Percentiles rank a stretch among this genome's conserved stretches.
phyloP scores from a whole-genome alignment of 1,139 yeast genomes.

The Blastobotrys aristatus region DNA sequence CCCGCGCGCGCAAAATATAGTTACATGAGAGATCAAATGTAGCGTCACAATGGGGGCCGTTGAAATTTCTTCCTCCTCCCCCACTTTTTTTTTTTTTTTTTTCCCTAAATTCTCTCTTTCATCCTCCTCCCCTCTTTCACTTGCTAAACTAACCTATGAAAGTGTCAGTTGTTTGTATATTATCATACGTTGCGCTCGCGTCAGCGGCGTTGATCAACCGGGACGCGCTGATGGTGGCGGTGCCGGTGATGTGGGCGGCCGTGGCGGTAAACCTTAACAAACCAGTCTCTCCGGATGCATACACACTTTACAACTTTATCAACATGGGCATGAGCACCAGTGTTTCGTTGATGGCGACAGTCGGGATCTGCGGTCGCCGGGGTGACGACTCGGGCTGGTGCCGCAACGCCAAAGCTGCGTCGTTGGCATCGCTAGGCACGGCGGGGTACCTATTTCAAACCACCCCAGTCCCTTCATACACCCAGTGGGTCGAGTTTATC shows the following conservation, averaged over 20 bases:
- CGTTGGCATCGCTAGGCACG: conserved; percentile 1
- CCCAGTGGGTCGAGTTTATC: conserved; percentile 4
- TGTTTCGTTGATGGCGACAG: conserved; percentile 2
- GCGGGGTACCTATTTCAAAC: conserved; percentile 9
- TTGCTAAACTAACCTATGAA: conserved; percentile 3
- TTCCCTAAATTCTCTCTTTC: neutral
- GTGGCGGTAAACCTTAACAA: neutral
- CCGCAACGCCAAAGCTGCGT: conserved; percentile 1
- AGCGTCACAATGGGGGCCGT: no score
- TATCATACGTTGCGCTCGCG: neutral
- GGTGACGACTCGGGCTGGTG: conserved; percentile 1
- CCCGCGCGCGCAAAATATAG: no score
- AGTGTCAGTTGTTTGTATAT: neutral
- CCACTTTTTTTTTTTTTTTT: no score
- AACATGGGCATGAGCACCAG: conserved; percentile 9
- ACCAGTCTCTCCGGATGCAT: conserved; percentile 8
- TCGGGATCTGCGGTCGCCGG: neutral
- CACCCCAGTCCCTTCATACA: conserved; percentile 4
- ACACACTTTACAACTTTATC: conserved; percentile 5
- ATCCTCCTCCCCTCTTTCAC: neutral
- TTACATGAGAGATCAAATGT: no score
- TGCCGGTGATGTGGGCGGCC: conserved; percentile 8
- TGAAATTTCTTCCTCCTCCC: no score
- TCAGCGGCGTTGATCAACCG: neutral
- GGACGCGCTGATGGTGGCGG: neutral